Conservation (phyloP, 257 asterid genomes). For the Petunia axillaris region DNA sequence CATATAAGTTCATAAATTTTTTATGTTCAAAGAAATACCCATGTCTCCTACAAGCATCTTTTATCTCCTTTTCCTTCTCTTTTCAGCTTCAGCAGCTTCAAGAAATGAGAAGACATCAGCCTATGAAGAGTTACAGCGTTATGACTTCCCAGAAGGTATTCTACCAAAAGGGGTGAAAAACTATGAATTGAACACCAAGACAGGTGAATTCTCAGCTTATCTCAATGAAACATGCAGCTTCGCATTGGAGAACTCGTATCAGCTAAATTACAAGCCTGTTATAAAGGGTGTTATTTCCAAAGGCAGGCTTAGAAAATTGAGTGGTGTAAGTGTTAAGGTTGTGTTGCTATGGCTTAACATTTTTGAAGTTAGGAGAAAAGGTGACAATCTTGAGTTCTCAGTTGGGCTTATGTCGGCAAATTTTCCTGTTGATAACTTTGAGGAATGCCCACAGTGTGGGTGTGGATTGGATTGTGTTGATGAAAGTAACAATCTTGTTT, state of each 20-base stretch:
- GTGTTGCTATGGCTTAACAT: slow-evolving; percentile 67
- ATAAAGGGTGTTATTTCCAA: slow-evolving; percentile 61
- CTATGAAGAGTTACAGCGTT: slow-evolving; percentile 53
- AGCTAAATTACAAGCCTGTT: slow-evolving; percentile 59
- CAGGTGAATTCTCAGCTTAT: slow-evolving; percentile 68
- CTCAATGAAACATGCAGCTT: slow-evolving; percentile 58
- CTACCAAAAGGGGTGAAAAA: slow-evolving; percentile 71
- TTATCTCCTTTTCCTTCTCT: slow-evolving; percentile 32
- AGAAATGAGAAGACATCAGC: slow-evolving; percentile 41
- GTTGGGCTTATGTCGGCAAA: slow-evolving; percentile 72
- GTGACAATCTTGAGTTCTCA: slow-evolving; percentile 52
- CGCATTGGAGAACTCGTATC: slow-evolving; percentile 50
- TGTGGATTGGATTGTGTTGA: slow-evolving; percentile 66
- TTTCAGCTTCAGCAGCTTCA: slow-evolving; percentile 28
- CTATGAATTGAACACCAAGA: slow-evolving; percentile 65
- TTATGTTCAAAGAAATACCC: background rate
- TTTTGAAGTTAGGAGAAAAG: slow-evolving; percentile 52
- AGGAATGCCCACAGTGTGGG: slow-evolving; percentile 79
- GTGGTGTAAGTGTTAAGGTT: slow-evolving; percentile 72
- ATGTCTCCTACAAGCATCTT: slow-evolving; percentile 14
- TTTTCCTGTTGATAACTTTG: slow-evolving; percentile 57
- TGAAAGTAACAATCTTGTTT: slow-evolving; percentile 24
- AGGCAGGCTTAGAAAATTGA: slow-evolving; percentile 43
- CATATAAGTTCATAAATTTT: background rate
- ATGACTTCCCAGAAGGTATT: slow-evolving; percentile 74